Evolutionary conservation across 495 filamentous ascomycete genomes (phyloP).

Genomic region (Penicillium diatomitis): DNA sequence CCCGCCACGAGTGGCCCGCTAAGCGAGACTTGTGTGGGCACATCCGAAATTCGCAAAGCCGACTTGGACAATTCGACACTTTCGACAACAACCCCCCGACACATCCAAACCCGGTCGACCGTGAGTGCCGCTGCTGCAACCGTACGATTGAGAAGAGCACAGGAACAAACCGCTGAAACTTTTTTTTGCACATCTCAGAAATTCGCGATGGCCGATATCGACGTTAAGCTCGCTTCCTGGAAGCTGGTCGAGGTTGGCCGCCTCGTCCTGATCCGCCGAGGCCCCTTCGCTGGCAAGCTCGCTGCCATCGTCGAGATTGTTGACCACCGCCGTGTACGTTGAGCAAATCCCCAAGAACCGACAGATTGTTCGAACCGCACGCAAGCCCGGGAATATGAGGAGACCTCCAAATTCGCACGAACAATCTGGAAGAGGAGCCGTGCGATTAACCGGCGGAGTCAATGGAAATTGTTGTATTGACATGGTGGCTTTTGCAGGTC

Average conservation of each 20-base stretch:
- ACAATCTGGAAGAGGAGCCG: not conserved
- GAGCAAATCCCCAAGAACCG: not conserved
- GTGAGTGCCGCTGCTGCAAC: constrained; percentile 27
- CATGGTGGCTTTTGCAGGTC: constrained; percentile 49
- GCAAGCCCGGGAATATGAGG: too few species aligned
- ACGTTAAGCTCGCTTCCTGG: constrained; percentile 70
- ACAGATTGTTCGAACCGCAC: constrained; percentile 1
- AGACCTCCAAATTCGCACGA: not conserved
- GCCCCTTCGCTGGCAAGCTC: constrained; percentile 73
- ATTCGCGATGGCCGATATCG: constrained; percentile 56
- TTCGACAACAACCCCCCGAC: constrained; percentile 40
- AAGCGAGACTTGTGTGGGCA: constrained; percentile 29
- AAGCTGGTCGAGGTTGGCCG: constrained; percentile 96
- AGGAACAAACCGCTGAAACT: constrained; percentile 13
- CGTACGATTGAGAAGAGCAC: constrained; percentile 2
- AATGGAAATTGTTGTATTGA: constrained; percentile 21
- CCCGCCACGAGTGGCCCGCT: constrained; percentile 21
- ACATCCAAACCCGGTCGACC: constrained; percentile 37
- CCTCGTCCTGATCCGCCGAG: constrained; percentile 72
- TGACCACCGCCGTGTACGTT: constrained; percentile 98
- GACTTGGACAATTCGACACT: constrained; percentile 36
- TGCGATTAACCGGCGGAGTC: too few species aligned
- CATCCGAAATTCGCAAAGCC: constrained; percentile 38
- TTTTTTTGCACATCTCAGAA: constrained; percentile 12
- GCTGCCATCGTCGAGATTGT: constrained; percentile 97